phyloP scores from a whole-genome alignment of 2,329 filamentous ascomycete species.

The Neofusicoccum sp. region DNA sequence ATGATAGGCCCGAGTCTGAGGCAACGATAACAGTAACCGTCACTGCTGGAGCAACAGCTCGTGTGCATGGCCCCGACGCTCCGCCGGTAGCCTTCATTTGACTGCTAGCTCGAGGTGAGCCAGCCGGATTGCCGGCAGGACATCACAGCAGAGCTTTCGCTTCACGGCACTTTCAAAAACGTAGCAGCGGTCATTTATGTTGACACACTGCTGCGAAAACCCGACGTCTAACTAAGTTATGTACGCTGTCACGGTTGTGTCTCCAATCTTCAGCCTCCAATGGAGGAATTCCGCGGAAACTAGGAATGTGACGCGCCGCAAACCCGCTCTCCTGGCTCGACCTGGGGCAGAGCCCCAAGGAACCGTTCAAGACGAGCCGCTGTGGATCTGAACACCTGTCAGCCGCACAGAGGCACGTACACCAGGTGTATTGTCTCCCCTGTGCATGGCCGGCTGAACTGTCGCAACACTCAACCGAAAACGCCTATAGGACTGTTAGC shows the following conservation, averaged over 20 bases:
- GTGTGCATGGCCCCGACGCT: no score
- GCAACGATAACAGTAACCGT: no score
- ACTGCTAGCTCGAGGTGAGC: no score
- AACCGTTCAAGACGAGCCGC: conserved; percentile 48
- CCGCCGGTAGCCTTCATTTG: no score
- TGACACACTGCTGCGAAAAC: no score
- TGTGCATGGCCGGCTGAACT: conserved; percentile 74
- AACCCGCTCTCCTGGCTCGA: conserved; percentile 62
- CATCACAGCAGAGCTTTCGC: no score
- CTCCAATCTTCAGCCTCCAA: conserved; percentile 14
- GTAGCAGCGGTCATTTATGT: no score
- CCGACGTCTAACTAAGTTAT: conserved; percentile 1
- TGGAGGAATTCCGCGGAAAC: conserved; percentile 12
- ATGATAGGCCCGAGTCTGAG: no score
- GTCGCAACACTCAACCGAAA: conserved; percentile 73
- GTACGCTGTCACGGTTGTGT: conserved; percentile 18
- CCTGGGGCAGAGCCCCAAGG: conserved; percentile 49
- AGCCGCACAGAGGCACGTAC: conserved; percentile 75
- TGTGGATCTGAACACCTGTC: conserved; percentile 88
- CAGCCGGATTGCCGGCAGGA: no score
- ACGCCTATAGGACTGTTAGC: not conserved
- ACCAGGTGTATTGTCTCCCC: conserved; percentile 71
- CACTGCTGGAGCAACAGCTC: no score
- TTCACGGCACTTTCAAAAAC: no score
- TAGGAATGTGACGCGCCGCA: conserved; percentile 77